Evolutionary conservation across 805 yeast species (phyloP).

Genomic region (Cyberlindnera petersonii): DNA sequence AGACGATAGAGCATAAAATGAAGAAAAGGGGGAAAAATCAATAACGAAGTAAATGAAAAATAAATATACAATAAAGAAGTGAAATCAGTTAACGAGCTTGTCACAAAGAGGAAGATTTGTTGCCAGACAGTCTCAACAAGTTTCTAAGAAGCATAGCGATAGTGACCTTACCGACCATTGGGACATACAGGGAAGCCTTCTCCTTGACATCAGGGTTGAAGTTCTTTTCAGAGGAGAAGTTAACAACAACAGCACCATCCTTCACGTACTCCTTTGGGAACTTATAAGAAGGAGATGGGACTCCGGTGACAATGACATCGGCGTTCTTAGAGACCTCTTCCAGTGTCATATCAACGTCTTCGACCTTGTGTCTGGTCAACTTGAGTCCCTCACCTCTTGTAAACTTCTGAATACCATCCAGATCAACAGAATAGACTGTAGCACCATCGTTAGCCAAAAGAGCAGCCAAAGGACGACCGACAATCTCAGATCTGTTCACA

Average conservation of each 20-base stretch:
- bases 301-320: conserved; percentile 95
- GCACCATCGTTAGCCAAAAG: conserved; percentile 97
- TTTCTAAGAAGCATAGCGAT: conserved; percentile 92
- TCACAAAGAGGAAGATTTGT: conserved; percentile 34
- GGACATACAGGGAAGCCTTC: conserved; percentile 88
- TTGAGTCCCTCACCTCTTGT: conserved; percentile 91
- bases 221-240: conserved; percentile 86
- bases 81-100: not conserved
- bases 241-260: conserved; percentile 87
- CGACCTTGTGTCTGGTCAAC: conserved; percentile 77
- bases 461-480: conserved; percentile 96
- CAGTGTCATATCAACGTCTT: conserved; percentile 49
- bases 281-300: conserved; percentile 78
- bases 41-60: not conserved
- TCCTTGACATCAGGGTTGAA: conserved; percentile 78
- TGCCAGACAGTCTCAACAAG: conserved; percentile 73
- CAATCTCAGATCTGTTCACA: conserved; percentile 93
- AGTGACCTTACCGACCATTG: conserved; percentile 94
- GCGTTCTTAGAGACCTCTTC: conserved; percentile 67
- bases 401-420: conserved; percentile 82
- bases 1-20: no score
- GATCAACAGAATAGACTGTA: conserved; percentile 85
- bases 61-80: not conserved
- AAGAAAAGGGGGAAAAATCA: no score
- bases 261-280: conserved; percentile 78